Conservation (phyloP, 2,329 filamentous ascomycete species). For the Pleoardoris graminearum region DNA sequence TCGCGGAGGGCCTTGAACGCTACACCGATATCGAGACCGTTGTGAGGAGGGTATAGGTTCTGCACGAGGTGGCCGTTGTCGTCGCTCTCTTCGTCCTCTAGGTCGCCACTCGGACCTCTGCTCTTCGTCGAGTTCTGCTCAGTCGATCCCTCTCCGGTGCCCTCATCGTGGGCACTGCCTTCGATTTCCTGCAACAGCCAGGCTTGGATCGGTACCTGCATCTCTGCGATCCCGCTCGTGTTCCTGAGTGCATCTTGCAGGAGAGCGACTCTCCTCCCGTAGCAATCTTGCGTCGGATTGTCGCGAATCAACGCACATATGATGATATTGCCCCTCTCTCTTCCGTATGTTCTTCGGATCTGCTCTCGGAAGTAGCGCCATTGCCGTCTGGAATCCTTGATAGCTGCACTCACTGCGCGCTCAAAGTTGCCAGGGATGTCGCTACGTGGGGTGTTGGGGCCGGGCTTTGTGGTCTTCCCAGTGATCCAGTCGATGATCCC, state of each 20-base stretch:
- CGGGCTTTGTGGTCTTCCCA: conserved; percentile 20
- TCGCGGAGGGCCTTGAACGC: conserved; percentile 17
- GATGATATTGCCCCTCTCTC: conserved; percentile 30
- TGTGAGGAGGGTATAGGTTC: not conserved
- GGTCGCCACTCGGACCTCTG: conserved; percentile 11
- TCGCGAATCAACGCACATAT: conserved; percentile 29
- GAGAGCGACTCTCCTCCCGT: conserved; percentile 24
- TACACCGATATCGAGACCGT: conserved; percentile 20
- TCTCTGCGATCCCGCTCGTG: conserved; percentile 22
- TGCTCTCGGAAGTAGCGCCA: conserved; percentile 30
- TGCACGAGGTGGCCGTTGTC: conserved; percentile 15
- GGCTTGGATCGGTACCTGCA: conserved; percentile 26
- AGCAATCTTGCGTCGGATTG: conserved; percentile 26
- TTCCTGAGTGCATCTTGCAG: conserved; percentile 19
- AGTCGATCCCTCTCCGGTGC: conserved; percentile 17
- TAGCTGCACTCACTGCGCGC: conserved; percentile 24
- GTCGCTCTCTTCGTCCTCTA: conserved; percentile 11
- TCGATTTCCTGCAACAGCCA: conserved; percentile 26
- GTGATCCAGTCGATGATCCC: conserved; percentile 24
- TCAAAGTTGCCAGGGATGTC: conserved; percentile 27
- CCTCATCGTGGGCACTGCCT: conserved; percentile 25
- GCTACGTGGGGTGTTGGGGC: conserved; percentile 28
- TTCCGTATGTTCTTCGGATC: conserved; percentile 26
- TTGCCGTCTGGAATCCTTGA: conserved; percentile 24
- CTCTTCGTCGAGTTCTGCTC: conserved; percentile 23